Evolutionary conservation across 176 grass and related monocot species (phyloP), one percentile per base, ranked within the genome.

Genomic region (Juncus effusus): DNA sequence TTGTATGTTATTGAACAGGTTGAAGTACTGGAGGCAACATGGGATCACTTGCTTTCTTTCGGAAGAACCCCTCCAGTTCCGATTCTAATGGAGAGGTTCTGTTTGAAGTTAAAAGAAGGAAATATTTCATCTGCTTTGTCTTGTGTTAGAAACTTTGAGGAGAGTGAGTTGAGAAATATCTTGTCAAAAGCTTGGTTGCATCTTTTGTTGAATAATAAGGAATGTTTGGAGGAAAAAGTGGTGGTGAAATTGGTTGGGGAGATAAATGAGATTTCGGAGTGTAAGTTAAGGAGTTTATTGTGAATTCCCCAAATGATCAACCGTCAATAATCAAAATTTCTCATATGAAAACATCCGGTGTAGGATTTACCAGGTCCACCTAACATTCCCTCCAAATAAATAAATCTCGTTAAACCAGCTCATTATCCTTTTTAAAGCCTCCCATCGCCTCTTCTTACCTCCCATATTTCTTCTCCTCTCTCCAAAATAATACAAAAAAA

Each of bases 11-110:
- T 28, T 28, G 19, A 1, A 42, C 77, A 97, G 88, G 85, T 74
- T 19, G 82, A 76, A 13, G 62, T 86, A 37, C 60, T 97, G 58
- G 82, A 97, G 63, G 73, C 77, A 74, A 36, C 86, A 54, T 92
- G 88, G 93, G 60, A 65, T 37, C 82, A 92, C 61, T 63, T 97
- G 69, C 45, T 82, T 63, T 73, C 15, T 14, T 76, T 74, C 58
- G 73, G 61, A 9, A 67, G 93, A 40, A 80, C 65, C 52, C 88
- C 85, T 35, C 93, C 93, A 0, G 50, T 76, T 50, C 72, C 93
- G n/a, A 55, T 92, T 13, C 81, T 97, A 67, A 86, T 86, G 85
- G 93, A 97, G 69, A 97, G 85, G 61, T 89, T 97, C 78, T 92
- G 83, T 76, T 69, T 89, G 36, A 97, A 92, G 73, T 77, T 97